phyloP scores from a whole-genome alignment of 495 filamentous ascomycete genomes.

The Chaetomium fimeti region DNA sequence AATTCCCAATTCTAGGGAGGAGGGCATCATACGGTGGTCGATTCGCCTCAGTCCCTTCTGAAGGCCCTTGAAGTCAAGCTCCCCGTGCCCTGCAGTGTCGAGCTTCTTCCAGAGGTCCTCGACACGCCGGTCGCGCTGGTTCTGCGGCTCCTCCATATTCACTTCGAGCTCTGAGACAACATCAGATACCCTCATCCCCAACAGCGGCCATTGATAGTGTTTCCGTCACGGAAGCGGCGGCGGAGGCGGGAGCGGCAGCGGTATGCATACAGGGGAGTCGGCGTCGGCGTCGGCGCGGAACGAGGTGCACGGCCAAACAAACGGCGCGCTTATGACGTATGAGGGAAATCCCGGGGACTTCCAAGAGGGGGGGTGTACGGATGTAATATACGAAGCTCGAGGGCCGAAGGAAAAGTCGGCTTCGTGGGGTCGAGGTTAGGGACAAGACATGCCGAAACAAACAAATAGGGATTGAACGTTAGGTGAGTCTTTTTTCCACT shows the following conservation, averaged over 20 bases:
- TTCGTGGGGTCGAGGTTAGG: slow-evolving; percentile 8
- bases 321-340: slow-evolving; percentile 28
- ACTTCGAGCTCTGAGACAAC: slow-evolving; percentile 43
- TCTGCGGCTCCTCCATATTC: slow-evolving; percentile 61
- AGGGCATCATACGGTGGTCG: slow-evolving; percentile 75
- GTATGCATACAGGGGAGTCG: slow-evolving; percentile 5
- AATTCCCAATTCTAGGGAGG: neutral
- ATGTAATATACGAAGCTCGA: slow-evolving; percentile 18
- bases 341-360: slow-evolving; percentile 24
- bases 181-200: slow-evolving; percentile 45
- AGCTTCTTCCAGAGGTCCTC: slow-evolving; percentile 77
- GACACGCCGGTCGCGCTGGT: slow-evolving; percentile 71
- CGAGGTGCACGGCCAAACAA: neutral
- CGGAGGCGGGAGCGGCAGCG: neutral
- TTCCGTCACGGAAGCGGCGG: slow-evolving; percentile 2
- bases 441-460: slow-evolving; percentile 19
- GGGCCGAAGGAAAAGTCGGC: neutral
- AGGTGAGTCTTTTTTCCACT: neutral
- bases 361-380: neutral
- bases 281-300: slow-evolving; percentile 8
- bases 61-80: slow-evolving; percentile 77
- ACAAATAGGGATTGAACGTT: neutral
- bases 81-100: slow-evolving; percentile 70
- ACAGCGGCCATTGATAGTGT: slow-evolving; percentile 36
- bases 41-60: slow-evolving; percentile 82